These are phyloP conservation scores for Phanerochaete carnosa DNA, from an alignment of 768 basidiomycete species.

Conservation along the genomic window DNA sequence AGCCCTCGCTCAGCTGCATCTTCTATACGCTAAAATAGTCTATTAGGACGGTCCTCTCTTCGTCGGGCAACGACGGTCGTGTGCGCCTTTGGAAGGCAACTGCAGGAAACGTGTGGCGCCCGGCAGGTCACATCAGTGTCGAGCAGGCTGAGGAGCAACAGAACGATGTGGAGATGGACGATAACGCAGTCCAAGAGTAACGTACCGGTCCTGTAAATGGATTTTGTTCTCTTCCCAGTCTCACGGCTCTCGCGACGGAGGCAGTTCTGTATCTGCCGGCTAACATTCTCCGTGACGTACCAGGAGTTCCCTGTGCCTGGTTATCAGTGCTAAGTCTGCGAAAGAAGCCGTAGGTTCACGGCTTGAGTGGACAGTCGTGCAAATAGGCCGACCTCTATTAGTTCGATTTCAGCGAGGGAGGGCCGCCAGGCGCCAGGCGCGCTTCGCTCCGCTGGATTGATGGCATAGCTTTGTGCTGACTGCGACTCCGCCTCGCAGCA, in stretches of 20 bases:
- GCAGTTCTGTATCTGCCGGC: background rate
- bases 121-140: slow-evolving; percentile 78
- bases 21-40: background rate
- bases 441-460: background rate
- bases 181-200: slow-evolving; percentile 34
- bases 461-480: background rate
- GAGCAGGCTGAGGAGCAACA: slow-evolving; percentile 63
- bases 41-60: slow-evolving; percentile 73
- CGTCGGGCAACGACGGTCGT: slow-evolving; percentile 79
- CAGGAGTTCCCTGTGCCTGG: background rate
- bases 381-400: background rate
- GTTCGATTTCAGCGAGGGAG: background rate
- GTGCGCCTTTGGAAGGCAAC: slow-evolving; percentile 85
- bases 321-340: background rate
- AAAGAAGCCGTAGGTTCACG: background rate
- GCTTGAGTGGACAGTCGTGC: background rate
- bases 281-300: background rate
- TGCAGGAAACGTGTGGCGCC: slow-evolving; percentile 79
- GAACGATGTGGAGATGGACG: slow-evolving; percentile 44
- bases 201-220: background rate
- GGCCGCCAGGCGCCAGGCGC: background rate
- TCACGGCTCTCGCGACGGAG: background rate
- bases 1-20: background rate
- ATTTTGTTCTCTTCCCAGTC: background rate
- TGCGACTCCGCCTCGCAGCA: background rate